Evolutionary conservation across 441 rosid genomes (phyloP).

Genomic region (Populus trichocarpa): DNA sequence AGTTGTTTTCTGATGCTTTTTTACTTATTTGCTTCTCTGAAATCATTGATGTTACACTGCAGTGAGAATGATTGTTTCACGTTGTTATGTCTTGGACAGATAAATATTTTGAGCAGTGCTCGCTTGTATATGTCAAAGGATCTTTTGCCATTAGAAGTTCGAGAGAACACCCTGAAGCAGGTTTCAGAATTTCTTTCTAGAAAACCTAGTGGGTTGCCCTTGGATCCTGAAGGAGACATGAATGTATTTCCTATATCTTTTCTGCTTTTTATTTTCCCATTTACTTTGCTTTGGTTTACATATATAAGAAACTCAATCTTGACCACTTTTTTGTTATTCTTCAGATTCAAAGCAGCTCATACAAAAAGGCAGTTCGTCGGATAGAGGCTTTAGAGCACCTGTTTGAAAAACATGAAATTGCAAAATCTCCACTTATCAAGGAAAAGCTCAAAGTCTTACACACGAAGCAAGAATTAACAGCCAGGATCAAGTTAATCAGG

Average conservation of each 20-base stretch:
- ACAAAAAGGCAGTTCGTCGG: conserved; percentile 69
- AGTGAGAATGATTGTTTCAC: conserved; percentile 10
- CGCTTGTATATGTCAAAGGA: conserved; percentile 77
- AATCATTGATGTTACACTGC: conserved; percentile 1
- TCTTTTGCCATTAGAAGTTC: conserved; percentile 79
- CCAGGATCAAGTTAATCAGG: conserved; percentile 79
- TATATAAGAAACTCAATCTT: background rate
- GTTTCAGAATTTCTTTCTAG: conserved; percentile 80
- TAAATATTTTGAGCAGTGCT: conserved; percentile 73
- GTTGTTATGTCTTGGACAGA: conserved; percentile 45
- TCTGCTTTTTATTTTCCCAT: conserved; percentile 8
- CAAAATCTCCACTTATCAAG: conserved; percentile 80
- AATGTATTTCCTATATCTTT: conserved; percentile 42
- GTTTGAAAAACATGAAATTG: conserved; percentile 84
- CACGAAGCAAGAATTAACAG: conserved; percentile 69
- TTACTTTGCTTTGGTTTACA: conserved; percentile 4
- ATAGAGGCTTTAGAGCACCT: conserved; percentile 86
- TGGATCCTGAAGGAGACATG: conserved; percentile 93
- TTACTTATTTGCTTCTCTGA: conserved; percentile 3
- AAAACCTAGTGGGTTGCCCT: conserved; percentile 71
- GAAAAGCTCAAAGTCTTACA: conserved; percentile 75
- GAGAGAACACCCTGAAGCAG: conserved; percentile 87
- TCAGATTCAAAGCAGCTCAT: conserved; percentile 77
- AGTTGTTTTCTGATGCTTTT: background rate
- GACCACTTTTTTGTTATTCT: conserved; percentile 17